Conservation (phyloP, 768 basidiomycete species). For the Phlegmacium glaucopus region DNA sequence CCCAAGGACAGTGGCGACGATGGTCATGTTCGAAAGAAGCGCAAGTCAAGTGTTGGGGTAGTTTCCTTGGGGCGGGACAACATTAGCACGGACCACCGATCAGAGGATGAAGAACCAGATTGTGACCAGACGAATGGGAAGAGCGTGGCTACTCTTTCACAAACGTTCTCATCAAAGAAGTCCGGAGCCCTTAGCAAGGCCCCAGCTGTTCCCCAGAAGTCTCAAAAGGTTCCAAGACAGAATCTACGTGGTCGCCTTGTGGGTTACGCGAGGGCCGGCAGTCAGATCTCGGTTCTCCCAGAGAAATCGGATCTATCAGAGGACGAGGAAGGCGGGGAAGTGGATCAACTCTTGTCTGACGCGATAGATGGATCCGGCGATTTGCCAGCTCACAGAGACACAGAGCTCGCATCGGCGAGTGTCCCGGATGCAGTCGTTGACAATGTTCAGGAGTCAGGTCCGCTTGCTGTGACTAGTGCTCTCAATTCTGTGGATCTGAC, state of each 20-base stretch:
- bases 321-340: slow-evolving; percentile 18
- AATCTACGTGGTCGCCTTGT: slow-evolving; percentile 45
- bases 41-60: slow-evolving; percentile 12
- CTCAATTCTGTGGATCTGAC: background rate
- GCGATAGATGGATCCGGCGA: background rate
- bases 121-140: no score
- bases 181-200: background rate
- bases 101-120: no score
- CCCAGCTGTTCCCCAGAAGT: slow-evolving; percentile 2
- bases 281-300: slow-evolving; percentile 23
- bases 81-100: no score
- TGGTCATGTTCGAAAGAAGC: slow-evolving; percentile 35
- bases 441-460: background rate
- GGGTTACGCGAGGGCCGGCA: slow-evolving; percentile 52
- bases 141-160: no score
- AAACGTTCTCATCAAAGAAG: background rate
- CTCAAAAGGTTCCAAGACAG: slow-evolving; percentile 14
- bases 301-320: slow-evolving; percentile 16
- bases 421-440: background rate
- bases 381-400: no score
- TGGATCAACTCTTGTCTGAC: slow-evolving; percentile 8
- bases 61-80: background rate
- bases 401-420: background rate
- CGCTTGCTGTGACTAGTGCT: background rate
- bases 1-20: background rate